A percentile compares a stretch with the other conserved stretches of the same genome.
phyloP scores from a whole-genome alignment of 2,329 filamentous ascomycete species.

The Colletotrichum chlorophyti region DNA sequence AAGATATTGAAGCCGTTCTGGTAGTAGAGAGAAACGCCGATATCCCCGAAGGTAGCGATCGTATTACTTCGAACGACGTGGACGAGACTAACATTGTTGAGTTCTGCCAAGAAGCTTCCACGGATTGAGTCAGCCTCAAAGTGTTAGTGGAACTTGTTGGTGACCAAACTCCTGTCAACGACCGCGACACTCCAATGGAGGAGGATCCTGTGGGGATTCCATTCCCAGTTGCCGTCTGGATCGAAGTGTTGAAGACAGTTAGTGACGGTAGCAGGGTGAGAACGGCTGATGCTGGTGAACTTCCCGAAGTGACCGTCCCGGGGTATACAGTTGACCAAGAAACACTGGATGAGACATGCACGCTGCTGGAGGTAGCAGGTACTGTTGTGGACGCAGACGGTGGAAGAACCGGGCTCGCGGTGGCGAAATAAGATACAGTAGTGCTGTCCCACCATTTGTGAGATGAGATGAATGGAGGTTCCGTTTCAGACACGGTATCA shows the following conservation, averaged over 20 bases:
- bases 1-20: not conserved
- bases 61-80: not conserved
- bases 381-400: not conserved
- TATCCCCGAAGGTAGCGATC: not conserved
- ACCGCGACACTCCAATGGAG: not conserved
- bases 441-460: not conserved
- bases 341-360: not conserved
- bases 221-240: too few relatives aligned
- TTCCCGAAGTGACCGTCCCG: too few relatives aligned
- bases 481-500: slow-evolving; percentile 1
- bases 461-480: not conserved
- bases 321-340: too few relatives aligned
- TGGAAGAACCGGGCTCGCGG: not conserved
- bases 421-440: not conserved
- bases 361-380: not conserved
- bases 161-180: not conserved
- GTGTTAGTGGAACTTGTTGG: not conserved
- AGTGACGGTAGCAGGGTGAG: too few relatives aligned
- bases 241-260: too few relatives aligned
- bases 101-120: slow-evolving; percentile 12
- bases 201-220: not conserved
- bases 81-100: not conserved
- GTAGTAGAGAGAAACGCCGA: not conserved
- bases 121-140: slow-evolving; percentile 9
- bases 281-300: too few relatives aligned